These are phyloP conservation scores for Coemansia sp. DNA, from an alignment of 192 early-diverging fungal genomes.

Conservation along the genomic window DNA sequence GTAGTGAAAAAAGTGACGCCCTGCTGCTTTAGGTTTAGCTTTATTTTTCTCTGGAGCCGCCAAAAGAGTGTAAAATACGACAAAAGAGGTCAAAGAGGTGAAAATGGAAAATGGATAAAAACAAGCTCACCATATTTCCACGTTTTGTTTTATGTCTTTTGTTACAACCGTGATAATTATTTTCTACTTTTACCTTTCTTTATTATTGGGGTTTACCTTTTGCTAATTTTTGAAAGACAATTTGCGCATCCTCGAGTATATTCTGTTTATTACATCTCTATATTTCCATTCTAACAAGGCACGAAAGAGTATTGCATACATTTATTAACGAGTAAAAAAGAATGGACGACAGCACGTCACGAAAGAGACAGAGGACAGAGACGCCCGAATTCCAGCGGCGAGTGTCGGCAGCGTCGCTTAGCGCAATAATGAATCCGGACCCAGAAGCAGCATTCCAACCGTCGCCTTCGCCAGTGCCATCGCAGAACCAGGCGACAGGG, in stretches of 20 bases:
- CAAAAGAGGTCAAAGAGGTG: neutral
- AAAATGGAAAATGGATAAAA: no score
- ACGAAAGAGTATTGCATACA: no score
- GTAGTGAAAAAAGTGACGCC: neutral
- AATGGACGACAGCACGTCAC: slow-evolving; percentile 20
- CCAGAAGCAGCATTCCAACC: slow-evolving; percentile 23
- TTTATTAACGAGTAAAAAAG: no score
- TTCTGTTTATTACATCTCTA: neutral
- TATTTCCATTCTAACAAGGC: no score
- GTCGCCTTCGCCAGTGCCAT: slow-evolving; percentile 25
- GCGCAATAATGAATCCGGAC: slow-evolving; percentile 46
- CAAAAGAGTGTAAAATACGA: neutral
- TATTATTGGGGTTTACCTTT: neutral
- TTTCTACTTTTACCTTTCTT: neutral
- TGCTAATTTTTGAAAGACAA: neutral
- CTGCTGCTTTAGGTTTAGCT: no score
- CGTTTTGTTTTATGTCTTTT: slow-evolving; percentile 6
- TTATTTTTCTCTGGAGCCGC: neutral
- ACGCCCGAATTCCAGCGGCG: slow-evolving; percentile 38
- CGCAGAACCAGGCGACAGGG: neutral
- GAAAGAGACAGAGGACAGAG: slow-evolving; percentile 44
- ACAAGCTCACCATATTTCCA: neutral
- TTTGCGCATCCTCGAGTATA: no score
- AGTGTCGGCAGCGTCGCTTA: slow-evolving; percentile 50
- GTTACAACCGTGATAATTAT: neutral